These are phyloP conservation scores for Williopsis jadinii DNA, from an alignment of 1,139 yeast species.

Conservation along the genomic window DNA sequence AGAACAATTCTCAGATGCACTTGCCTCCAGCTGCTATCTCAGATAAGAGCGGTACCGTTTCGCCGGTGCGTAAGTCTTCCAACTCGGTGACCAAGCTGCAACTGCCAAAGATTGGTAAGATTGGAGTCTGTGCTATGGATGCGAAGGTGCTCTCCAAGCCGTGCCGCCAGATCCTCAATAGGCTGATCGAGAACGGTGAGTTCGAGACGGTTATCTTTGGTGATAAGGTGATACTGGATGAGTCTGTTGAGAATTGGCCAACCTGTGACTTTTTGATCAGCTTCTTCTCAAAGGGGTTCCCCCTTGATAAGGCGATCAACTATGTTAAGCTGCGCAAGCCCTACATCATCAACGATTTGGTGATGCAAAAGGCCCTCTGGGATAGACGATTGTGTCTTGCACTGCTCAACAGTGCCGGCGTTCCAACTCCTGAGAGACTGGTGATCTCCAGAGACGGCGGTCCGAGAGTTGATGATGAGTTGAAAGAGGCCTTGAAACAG, in stretches of 20 bases:
- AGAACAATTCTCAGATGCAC: slow-evolving; percentile 31
- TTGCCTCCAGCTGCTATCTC: slow-evolving; percentile 28
- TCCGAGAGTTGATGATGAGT: slow-evolving; percentile 69
- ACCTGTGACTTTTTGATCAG: slow-evolving; percentile 93
- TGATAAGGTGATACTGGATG: slow-evolving; percentile 94
- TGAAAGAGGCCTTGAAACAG: slow-evolving; percentile 44
- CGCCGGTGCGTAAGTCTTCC: slow-evolving; percentile 26
- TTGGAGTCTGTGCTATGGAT: slow-evolving; percentile 99
- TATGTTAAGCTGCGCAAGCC: slow-evolving; percentile 91
- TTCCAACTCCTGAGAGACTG: slow-evolving; percentile 82
- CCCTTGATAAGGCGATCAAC: slow-evolving; percentile 88
- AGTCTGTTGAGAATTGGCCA: slow-evolving; percentile 94
- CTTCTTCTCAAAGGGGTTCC: slow-evolving; percentile 94
- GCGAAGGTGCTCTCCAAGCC: slow-evolving; percentile 94
- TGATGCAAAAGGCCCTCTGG: slow-evolving; percentile 92
- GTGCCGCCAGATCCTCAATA: slow-evolving; percentile 81
- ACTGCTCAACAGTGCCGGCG: slow-evolving; percentile 74
- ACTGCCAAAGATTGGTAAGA: slow-evolving; percentile 77
- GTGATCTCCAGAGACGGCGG: slow-evolving; percentile 97
- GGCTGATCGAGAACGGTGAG: slow-evolving; percentile 88
- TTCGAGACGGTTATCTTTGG: slow-evolving; percentile 97
- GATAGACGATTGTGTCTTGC: slow-evolving; percentile 85
- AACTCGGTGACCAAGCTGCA: slow-evolving; percentile 31
- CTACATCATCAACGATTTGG: slow-evolving; percentile 78
- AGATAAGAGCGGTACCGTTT: slow-evolving; percentile 18